Conservation (phyloP, 2,329 filamentous ascomycete species). For the Epicoccum sorghinum region DNA sequence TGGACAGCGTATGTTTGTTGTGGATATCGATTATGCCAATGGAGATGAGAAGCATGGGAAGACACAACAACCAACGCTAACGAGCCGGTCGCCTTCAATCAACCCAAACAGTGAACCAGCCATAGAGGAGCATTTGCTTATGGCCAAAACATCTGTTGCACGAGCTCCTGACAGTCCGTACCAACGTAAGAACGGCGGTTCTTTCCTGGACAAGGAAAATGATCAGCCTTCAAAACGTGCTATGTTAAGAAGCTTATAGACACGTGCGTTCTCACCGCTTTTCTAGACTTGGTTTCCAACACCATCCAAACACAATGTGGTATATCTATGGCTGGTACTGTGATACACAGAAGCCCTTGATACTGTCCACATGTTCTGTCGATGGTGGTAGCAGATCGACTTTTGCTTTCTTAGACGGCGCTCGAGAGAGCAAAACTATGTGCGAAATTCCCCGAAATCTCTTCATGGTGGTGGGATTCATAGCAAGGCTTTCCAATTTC, state of each 20-base stretch:
- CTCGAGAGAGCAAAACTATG: no score
- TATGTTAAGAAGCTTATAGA: not conserved
- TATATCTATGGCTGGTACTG: no score
- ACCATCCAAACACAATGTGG: no score
- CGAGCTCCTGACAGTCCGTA: not conserved
- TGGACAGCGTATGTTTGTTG: slow-evolving; percentile 22
- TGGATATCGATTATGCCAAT: slow-evolving; percentile 14
- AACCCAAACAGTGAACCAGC: not conserved
- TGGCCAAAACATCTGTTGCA: not conserved
- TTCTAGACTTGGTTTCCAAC: no score
- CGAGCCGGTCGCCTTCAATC: not conserved
- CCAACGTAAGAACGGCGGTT: not conserved
- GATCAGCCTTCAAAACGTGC: not conserved
- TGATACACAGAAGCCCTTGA: no score
- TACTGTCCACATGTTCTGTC: no score
- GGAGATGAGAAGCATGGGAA: not conserved
- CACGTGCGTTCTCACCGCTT: no score
- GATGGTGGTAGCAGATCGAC: no score
- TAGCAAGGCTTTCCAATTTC: no score
- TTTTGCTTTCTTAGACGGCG: no score
- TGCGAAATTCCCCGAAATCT: no score
- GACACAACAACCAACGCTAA: not conserved
- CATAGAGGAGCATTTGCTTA: not conserved
- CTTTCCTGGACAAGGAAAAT: not conserved
- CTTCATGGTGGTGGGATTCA: no score